phyloP scores from a whole-genome alignment of 257 asterid species.

The Linaria vulgaris region DNA sequence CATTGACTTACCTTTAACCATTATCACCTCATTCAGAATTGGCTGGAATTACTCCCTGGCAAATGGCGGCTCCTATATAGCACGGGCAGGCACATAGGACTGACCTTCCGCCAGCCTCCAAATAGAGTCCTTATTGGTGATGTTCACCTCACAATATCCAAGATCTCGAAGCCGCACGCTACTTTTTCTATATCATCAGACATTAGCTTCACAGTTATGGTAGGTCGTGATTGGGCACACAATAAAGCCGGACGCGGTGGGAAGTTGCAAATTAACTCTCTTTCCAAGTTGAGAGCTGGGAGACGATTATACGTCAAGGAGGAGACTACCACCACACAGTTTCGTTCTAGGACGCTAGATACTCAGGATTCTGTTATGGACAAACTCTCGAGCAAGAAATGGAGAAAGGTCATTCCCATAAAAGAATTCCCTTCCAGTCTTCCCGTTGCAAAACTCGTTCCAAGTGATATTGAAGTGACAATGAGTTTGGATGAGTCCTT shows the following conservation, averaged over 20 bases:
- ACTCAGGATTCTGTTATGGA: constrained; percentile 50
- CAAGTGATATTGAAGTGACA: constrained; percentile 50
- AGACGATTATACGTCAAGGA: constrained; percentile 69
- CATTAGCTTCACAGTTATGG: constrained; percentile 63
- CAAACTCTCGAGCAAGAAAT: constrained; percentile 61
- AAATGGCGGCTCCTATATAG: constrained; percentile 90
- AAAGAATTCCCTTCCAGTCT: constrained; percentile 77
- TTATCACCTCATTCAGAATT: constrained; percentile 47
- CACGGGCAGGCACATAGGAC: constrained; percentile 88
- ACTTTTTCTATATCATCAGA: constrained; percentile 62
- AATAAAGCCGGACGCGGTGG: constrained; percentile 72
- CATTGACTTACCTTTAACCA: not conserved
- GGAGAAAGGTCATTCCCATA: constrained; percentile 64
- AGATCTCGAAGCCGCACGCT: constrained; percentile 49
- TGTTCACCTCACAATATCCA: constrained; percentile 54
- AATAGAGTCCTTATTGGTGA: constrained; percentile 70
- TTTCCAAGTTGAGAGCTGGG: constrained; percentile 74
- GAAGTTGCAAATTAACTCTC: constrained; percentile 45
- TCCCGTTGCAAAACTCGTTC: constrained; percentile 71
- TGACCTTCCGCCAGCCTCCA: constrained; percentile 80
- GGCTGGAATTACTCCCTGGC: constrained; percentile 81
- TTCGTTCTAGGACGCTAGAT: constrained; percentile 36
- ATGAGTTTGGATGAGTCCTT: constrained; percentile 66
- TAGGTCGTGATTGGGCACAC: constrained; percentile 69
- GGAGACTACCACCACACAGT: constrained; percentile 33